Evolutionary conservation across 2,329 filamentous ascomycete species (phyloP).

Genomic region (Helicocarpus griseus): DNA sequence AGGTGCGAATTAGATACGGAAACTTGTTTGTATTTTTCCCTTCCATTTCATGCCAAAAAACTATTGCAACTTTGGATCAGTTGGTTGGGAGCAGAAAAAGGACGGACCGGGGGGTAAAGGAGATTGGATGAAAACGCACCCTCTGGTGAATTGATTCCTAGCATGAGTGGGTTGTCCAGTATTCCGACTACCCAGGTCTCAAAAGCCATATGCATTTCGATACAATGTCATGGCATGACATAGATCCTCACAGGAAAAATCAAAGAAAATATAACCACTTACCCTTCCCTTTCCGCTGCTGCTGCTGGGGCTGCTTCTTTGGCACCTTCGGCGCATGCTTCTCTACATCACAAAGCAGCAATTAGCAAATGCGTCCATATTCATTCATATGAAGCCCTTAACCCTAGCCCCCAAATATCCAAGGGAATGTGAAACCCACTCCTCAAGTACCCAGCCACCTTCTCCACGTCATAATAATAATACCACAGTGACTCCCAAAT

Average conservation of each 20-base stretch:
- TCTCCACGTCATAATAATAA: slow-evolving; percentile 88
- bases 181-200: background rate
- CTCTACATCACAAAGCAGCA: background rate
- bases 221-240: no score
- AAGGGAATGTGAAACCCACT: slow-evolving; percentile 39
- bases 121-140: background rate
- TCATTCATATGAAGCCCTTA: background rate
- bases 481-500: slow-evolving; percentile 90
- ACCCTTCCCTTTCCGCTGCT: slow-evolving; percentile 1
- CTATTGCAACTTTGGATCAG: background rate
- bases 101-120: background rate
- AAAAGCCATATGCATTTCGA: background rate
- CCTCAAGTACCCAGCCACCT: slow-evolving; percentile 70
- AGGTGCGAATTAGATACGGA: slow-evolving; percentile 10
- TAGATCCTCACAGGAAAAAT: no score
- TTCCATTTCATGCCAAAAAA: background rate
- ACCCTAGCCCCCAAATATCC: background rate
- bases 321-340: slow-evolving; percentile 10
- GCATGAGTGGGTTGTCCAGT: no score
- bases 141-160: background rate
- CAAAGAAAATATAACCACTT: background rate
- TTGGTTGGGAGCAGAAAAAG: slow-evolving; percentile 2
- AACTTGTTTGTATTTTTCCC: background rate
- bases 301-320: slow-evolving; percentile 8
- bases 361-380: background rate